Base-by-base conservation (phyloP, 495 filamentous ascomycete genomes). In the Parathielavia appendiculata region DNA sequence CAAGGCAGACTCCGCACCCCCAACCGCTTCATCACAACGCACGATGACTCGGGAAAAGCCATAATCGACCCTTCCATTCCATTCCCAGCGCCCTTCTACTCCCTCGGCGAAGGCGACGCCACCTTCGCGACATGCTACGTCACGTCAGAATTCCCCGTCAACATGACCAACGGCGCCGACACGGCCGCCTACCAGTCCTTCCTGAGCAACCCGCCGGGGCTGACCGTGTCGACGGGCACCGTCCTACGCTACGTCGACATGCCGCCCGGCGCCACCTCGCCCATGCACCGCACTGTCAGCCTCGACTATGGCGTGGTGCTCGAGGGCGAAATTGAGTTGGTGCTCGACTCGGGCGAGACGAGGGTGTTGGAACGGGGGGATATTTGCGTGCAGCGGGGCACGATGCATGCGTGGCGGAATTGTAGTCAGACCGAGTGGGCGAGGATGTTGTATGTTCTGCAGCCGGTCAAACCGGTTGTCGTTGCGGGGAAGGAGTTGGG, bases 221-320 rank as follows among this genome's bases (percentile, higher is more conserved):
- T 81, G 8, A 66, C 65, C 34, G 68, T 75, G 30, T 66, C 64
- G 23, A 66, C 69, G 35, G 76, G 78, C 35, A 78, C 73, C 23
- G 75, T 82, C 1, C 64, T 76, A 4, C 75, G 81, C 8, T 70
- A 76, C 20, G 78, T 83, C 17, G 81, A 83, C 55, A 75, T 83
- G 34, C 65, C 68, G 0, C 81, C 81, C 0, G 70, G 66, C 13
- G 63, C 64, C 26, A 65, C 60, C 32, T 71, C 67, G 20, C 70
- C 73, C 22, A 77, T 89, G 75, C 86, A 88, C 57, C 75, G 84
- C 1, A 86, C 86, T 5, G 72, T 80, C 54, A 79, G 74, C n/a
- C 67, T 89, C 4, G 86, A 89, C 63, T 88, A 86, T 54, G 85
- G 84, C 4, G 71, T 87, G 36, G 81, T 90, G 26, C 51, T 90